Evolutionary conservation across 2,329 filamentous ascomycete genomes (phyloP).

Genomic region (Chaetomium globosum): DNA sequence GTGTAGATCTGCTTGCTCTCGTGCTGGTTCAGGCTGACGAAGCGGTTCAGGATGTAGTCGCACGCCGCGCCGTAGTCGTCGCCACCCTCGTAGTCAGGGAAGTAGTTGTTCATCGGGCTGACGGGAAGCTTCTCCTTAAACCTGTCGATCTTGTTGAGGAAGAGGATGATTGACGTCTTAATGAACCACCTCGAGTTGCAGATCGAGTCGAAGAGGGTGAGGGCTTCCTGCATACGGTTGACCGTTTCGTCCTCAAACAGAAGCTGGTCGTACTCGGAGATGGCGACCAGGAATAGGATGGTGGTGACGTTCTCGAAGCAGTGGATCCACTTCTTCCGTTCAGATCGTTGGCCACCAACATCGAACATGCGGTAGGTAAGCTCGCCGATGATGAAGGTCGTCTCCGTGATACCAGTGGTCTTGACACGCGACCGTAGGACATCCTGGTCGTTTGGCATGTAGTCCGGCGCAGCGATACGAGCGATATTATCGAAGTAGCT

Average conservation of each 20-base stretch:
- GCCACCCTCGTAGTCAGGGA: constrained; percentile 90
- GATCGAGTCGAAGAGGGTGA: constrained; percentile 84
- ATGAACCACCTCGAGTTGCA: constrained; percentile 91
- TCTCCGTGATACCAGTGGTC: constrained; percentile 96
- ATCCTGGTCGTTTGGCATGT: constrained; percentile 93
- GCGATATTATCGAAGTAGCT: constrained; percentile 97
- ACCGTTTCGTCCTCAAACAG: constrained; percentile 95
- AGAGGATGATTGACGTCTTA: constrained; percentile 84
- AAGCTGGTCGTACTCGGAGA: constrained; percentile 95
- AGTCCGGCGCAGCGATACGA: constrained; percentile 86
- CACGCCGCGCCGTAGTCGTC: constrained; percentile 94
- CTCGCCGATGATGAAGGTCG: constrained; percentile 91
- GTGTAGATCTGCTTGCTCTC: constrained; percentile 99
- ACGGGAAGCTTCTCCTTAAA: constrained; percentile 84
- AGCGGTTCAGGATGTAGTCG: constrained; percentile 98
- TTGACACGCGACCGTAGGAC: constrained; percentile 95
- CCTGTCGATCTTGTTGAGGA: constrained; percentile 87
- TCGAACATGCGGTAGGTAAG: constrained; percentile 98
- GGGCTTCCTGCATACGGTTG: constrained; percentile 89
- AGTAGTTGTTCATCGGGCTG: constrained; percentile 86
- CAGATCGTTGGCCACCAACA: constrained; percentile 90
- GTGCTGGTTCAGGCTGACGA: constrained; percentile 97
- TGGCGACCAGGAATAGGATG: constrained; percentile 94
- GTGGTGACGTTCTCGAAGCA: constrained; percentile 98
- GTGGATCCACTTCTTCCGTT: constrained; percentile 99